A percentile compares a stretch with the other conserved stretches of the same genome.
Conservation (phyloP, 352 stramenopile species). For the Pythium biforme region DNA sequence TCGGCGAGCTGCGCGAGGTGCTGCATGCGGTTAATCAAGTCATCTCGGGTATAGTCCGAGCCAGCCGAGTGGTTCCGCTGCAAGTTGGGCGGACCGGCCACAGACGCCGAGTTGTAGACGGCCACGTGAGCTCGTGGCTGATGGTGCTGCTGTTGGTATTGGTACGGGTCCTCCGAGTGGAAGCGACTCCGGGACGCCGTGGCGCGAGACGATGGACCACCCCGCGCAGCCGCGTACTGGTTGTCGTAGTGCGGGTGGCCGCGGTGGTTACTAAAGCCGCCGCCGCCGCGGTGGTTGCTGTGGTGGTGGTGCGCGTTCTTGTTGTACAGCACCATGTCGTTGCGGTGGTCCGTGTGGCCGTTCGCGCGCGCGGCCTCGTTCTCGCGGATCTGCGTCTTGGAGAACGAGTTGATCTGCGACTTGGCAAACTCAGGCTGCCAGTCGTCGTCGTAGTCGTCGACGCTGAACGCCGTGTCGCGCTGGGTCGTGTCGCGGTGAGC, state of each 20-base stretch:
- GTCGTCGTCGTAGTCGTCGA: conserved; percentile 18
- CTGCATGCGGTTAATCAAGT: conserved; percentile 27
- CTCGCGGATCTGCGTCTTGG: conserved; percentile 10
- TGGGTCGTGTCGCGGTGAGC: neutral
- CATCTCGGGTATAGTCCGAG: conserved; percentile 18
- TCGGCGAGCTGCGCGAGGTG: conserved; percentile 23
- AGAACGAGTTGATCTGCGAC: conserved; percentile 13
- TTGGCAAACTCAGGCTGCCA: conserved; percentile 13
- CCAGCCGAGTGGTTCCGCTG: conserved; percentile 18
- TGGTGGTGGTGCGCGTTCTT: neutral
- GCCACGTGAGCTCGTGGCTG: neutral
- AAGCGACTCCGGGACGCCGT: neutral
- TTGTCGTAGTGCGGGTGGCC: neutral
- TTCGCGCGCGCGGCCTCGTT: neutral
- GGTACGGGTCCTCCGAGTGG: neutral
- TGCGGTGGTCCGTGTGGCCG: neutral
- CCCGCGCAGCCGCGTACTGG: conserved; percentile 1
- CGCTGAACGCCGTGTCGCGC: conserved; percentile 20
- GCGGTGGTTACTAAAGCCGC: neutral
- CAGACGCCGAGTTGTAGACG: neutral
- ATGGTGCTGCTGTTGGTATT: neutral
- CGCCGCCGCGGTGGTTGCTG: neutral
- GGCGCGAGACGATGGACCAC: neutral
- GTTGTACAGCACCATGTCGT: conserved; percentile 17
- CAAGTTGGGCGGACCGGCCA: neutral